phyloP scores from a whole-genome alignment of 129 eudicot genomes.

The Flaveria robusta region DNA sequence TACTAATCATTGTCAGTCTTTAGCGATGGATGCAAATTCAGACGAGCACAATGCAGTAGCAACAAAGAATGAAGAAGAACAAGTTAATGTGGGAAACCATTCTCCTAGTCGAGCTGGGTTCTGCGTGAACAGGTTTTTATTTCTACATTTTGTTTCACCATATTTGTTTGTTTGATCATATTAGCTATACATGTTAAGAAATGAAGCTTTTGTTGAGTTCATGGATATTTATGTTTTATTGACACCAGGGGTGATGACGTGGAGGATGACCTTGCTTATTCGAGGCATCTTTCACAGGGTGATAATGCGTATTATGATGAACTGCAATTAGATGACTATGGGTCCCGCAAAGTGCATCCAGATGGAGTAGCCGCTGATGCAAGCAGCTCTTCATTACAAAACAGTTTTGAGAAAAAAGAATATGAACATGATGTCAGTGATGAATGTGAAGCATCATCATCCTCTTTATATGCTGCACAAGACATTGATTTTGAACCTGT shows the following conservation, averaged over 20 bases:
- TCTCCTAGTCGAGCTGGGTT: constrained; percentile 38
- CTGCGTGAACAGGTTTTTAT: constrained; percentile 58
- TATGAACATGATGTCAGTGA: constrained; percentile 61
- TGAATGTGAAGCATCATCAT: constrained; percentile 79
- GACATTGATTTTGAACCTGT: constrained; percentile 72
- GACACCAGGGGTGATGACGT: constrained; percentile 61
- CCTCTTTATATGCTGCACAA: constrained; percentile 60
- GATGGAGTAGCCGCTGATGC: constrained; percentile 60
- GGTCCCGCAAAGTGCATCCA: constrained; percentile 65
- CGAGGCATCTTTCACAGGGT: constrained; percentile 47
- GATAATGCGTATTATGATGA: constrained; percentile 47
- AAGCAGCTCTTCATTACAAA: constrained; percentile 50
- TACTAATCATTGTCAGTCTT: constrained; percentile 46
- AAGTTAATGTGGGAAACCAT: constrained; percentile 22
- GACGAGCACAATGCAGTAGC: constrained; percentile 37
- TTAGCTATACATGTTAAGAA: not conserved
- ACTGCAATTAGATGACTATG: constrained; percentile 48
- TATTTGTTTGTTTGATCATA: constrained; percentile 7
- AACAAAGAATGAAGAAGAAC: constrained; percentile 39
- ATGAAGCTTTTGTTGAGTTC: constrained; percentile 11
- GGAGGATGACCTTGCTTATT: constrained; percentile 47
- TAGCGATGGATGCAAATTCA: constrained; percentile 47
- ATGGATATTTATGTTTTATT: constrained; percentile 10
- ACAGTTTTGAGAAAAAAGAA: constrained; percentile 46
- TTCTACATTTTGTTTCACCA: not conserved